These are phyloP conservation scores for Pseudocercospora eumusae DNA, from an alignment of 2,329 filamentous ascomycete genomes.

Conservation along the genomic window DNA sequence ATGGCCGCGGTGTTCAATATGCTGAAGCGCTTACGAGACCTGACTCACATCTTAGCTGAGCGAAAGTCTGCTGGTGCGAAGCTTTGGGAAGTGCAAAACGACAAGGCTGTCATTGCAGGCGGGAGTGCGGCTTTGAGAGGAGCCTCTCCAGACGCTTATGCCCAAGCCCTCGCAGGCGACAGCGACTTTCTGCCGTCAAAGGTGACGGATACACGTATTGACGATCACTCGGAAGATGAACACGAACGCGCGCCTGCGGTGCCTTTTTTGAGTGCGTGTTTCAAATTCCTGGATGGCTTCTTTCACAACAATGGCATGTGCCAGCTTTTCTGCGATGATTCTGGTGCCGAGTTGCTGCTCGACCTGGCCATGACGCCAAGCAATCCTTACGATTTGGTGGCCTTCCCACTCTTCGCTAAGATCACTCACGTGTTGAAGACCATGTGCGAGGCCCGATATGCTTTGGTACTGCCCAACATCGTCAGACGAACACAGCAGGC, in stretches of 20 bases:
- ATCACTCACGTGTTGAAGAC: conserved; percentile 73
- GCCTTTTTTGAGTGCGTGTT: conserved; percentile 70
- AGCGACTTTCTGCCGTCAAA: conserved; percentile 6
- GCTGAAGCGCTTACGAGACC: conserved; percentile 75
- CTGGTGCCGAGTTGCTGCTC: conserved; percentile 79
- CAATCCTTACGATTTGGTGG: conserved; percentile 71
- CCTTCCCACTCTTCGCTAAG: conserved; percentile 66
- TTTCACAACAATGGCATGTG: conserved; percentile 74
- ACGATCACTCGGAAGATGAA: conserved; percentile 48
- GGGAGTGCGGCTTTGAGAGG: conserved; percentile 26
- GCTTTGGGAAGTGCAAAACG: conserved; percentile 57
- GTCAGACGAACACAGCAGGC: conserved; percentile 71
- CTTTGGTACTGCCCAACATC: conserved; percentile 78
- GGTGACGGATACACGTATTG: conserved; percentile 9
- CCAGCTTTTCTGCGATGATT: conserved; percentile 70
- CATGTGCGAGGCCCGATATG: conserved; percentile 76
- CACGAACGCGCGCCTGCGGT: conserved; percentile 31
- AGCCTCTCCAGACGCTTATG: conserved; percentile 9
- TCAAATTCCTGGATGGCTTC: conserved; percentile 76
- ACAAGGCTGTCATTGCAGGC: conserved; percentile 51
- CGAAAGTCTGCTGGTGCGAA: conserved; percentile 75
- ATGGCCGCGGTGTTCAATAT: conserved; percentile 85
- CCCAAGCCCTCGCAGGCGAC: conserved; percentile 13
- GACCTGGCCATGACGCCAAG: conserved; percentile 82
- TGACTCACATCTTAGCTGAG: conserved; percentile 71